Percentiles rank a stretch among this genome's conserved stretches.
Evolutionary conservation across 2,329 filamentous ascomycete genomes (phyloP).

Genomic region (Fusarium sp.): DNA sequence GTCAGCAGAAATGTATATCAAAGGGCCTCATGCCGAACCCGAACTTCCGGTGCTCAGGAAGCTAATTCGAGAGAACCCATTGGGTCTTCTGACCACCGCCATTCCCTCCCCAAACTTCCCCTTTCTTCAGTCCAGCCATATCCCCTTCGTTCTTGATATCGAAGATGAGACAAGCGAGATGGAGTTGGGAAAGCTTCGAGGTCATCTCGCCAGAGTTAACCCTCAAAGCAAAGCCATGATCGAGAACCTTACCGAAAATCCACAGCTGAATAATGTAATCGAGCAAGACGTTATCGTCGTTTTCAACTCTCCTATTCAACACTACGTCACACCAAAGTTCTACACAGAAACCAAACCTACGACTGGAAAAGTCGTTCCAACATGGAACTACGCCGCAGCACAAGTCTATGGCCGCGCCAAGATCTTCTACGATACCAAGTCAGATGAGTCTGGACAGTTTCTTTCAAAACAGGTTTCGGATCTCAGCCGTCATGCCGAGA

Average conservation of each 20-base stretch:
- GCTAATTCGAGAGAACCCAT: conserved; percentile 69
- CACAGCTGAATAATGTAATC: conserved; percentile 45
- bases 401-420: conserved; percentile 71
- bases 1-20: conserved; percentile 67
- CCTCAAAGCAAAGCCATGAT: conserved; percentile 73
- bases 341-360: conserved; percentile 73
- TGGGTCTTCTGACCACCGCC: conserved; percentile 73
- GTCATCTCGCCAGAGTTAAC: conserved; percentile 72
- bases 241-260: conserved; percentile 50
- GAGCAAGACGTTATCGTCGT: conserved; percentile 70
- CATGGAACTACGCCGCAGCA: conserved; percentile 76
- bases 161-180: conserved; percentile 55
- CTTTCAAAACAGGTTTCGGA: conserved; percentile 65
- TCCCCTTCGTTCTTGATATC: conserved; percentile 69
- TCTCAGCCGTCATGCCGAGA: conserved; percentile 64
- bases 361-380: conserved; percentile 75
- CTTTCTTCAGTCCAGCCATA: conserved; percentile 68
- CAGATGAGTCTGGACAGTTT: conserved; percentile 57
- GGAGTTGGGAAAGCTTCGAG: conserved; percentile 62
- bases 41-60: conserved; percentile 61
- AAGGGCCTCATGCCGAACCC: conserved; percentile 63
- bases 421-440: conserved; percentile 63
- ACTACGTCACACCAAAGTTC: conserved; percentile 77
- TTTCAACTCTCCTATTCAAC: conserved; percentile 68
- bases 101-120: conserved; percentile 62